phyloP scores from a whole-genome alignment of 169 alveolate genomes.

The Cryptosporidium tyzzeri region DNA sequence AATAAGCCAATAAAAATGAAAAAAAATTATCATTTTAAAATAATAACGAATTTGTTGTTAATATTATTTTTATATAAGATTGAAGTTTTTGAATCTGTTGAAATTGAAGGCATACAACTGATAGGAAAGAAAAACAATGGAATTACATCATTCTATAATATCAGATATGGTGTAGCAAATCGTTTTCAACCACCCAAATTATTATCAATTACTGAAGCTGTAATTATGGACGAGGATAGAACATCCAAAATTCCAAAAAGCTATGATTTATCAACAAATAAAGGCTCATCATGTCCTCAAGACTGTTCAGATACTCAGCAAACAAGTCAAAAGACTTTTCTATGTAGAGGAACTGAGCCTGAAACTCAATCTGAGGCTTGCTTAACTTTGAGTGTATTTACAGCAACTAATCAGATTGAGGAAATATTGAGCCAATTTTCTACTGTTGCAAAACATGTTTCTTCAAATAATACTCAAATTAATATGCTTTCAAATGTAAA shows the following conservation, averaged over 20 bases:
- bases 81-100: slow-evolving; percentile 49
- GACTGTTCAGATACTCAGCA: slow-evolving; percentile 64
- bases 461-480: slow-evolving; percentile 38
- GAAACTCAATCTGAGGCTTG: slow-evolving; percentile 71
- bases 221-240: slow-evolving; percentile 47
- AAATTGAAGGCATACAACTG: slow-evolving; percentile 68
- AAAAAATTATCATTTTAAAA: neutral
- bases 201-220: slow-evolving; percentile 62
- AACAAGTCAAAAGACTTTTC: slow-evolving; percentile 50
- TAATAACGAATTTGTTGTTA: slow-evolving; percentile 36
- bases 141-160: slow-evolving; percentile 44
- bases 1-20: neutral
- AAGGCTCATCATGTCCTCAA: slow-evolving; percentile 73
- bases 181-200: slow-evolving; percentile 67
- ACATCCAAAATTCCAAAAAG: slow-evolving; percentile 39
- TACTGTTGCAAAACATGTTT: slow-evolving; percentile 35
- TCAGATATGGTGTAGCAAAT: slow-evolving; percentile 62
- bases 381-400: slow-evolving; percentile 53
- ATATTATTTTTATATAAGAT: slow-evolving; percentile 14
- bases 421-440: slow-evolving; percentile 51
- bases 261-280: slow-evolving; percentile 54
- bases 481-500: slow-evolving; percentile 33
- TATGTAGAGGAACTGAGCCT: slow-evolving; percentile 70
- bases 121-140: slow-evolving; percentile 59
- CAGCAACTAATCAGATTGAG: slow-evolving; percentile 34